Base-by-base conservation (phyloP, 805 yeast species). In the Ogataea philodendri region DNA sequence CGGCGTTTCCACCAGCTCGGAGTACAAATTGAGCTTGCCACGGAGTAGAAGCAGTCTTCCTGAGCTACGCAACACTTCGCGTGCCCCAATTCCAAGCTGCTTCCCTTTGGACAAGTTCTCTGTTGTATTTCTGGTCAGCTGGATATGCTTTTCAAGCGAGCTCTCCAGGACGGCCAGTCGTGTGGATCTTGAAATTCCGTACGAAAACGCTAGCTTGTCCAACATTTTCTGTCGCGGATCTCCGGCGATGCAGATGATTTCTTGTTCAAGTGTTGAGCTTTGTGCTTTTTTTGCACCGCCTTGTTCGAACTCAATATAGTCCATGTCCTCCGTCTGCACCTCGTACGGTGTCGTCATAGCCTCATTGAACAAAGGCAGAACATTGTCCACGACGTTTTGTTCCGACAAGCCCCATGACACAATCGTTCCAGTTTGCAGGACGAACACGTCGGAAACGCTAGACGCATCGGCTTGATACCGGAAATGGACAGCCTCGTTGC, bases 1-100 rank as follows among this genome's bases (percentile, higher is more conserved):
- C 0, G 97, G 97, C 0, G 94, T 86, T 49, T 88, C 96, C 19
- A 86, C 85, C 41, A 89, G 69, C 52, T 88, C 96, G 7, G 90
- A 83, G 58, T 89, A 87, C 20, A 89, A 63, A 49, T 89, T 89
- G 47, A 89, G 68, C 47, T 82, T 82, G 1, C 95, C 96, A 41
- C 97, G 66, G 9, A 89, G 65, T 26, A 85, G 63, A 45, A 89
- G 74, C 15, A 89, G 64, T 36, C 79, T 67, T 0, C 96, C 96
- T 0, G 93, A 85, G 5, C 80, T 66, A 46, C 67, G 68, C 32
- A 87, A 60, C 4, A 83, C 78, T 23, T 84, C 87, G 2, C 70
- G 62, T 39, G 80, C 83, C 5, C 69, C 68, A 15, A 78, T 59
- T 7, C 69, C 69, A 7, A 79, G 60, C 23, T 56, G 60, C 27